Conservation (phyloP, 352 stramenopile genomes). For the Albugo laibachii region DNA sequence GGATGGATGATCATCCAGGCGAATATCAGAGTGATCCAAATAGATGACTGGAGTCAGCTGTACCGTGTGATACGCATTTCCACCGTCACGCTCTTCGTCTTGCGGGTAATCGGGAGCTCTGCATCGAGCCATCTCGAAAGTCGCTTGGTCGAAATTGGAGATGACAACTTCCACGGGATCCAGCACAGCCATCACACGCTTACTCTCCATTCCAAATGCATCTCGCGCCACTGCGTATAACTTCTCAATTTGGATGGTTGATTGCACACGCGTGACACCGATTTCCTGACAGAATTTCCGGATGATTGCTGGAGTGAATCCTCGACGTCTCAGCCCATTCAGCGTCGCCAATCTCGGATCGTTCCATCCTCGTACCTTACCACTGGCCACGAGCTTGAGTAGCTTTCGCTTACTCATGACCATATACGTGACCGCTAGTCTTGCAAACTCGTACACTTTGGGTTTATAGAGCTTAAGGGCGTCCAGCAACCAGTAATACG, state of each 20-base stretch:
- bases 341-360: constrained; percentile 98
- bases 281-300: constrained; percentile 79
- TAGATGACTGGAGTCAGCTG: constrained; percentile 37
- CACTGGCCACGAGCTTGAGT: constrained; percentile 92
- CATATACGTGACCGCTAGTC: constrained; percentile 95
- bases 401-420: constrained; percentile 98
- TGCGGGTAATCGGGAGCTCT: constrained; percentile 57
- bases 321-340: constrained; percentile 80
- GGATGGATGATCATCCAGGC: constrained; percentile 37
- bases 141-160: constrained; percentile 28
- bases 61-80: constrained; percentile 34
- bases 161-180: constrained; percentile 58
- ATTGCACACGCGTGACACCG: constrained; percentile 69
- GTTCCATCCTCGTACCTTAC: constrained; percentile 79
- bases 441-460: constrained; percentile 92
- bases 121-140: constrained; percentile 16
- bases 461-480: constrained; percentile 94
- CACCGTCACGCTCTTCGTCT: constrained; percentile 31
- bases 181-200: constrained; percentile 63
- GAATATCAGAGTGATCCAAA: constrained; percentile 55
- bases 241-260: constrained; percentile 71
- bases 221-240: constrained; percentile 49
- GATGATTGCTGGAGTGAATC: constrained; percentile 66
- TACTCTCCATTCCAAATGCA: constrained; percentile 42
- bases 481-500: constrained; percentile 98